Percentiles rank a stretch among this genome's conserved stretches.
Evolutionary conservation across 1,284 basidiomycete species (phyloP).

Genomic region (Anthracocystis panici-leucophaei): DNA sequence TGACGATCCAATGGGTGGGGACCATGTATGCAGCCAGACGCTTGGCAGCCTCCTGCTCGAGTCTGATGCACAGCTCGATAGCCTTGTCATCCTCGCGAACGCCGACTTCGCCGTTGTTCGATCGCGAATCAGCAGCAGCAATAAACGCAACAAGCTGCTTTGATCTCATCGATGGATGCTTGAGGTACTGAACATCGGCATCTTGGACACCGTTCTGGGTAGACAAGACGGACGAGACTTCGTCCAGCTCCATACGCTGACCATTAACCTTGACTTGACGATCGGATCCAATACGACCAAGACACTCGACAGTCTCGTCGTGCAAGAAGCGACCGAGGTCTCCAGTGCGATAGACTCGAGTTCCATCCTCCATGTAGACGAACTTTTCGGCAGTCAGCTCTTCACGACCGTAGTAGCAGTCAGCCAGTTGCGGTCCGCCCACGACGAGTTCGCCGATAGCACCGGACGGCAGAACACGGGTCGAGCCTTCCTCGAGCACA

Average conservation of each 20-base stretch:
- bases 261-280: conserved; percentile 68
- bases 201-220: conserved; percentile 44
- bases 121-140: conserved; percentile 11
- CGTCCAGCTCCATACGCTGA: conserved; percentile 68
- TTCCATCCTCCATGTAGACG: conserved; percentile 52
- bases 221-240: conserved; percentile 59
- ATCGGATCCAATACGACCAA: conserved; percentile 61
- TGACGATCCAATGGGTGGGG: conserved; percentile 58
- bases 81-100: conserved; percentile 40
- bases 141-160: conserved; percentile 66
- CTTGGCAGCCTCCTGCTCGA: conserved; percentile 48
- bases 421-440: conserved; percentile 66
- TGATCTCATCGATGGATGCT: conserved; percentile 56
- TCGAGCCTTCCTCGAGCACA: conserved; percentile 46
- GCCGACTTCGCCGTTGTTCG: conserved; percentile 6
- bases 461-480: conserved; percentile 43
- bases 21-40: conserved; percentile 64
- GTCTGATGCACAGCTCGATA: conserved; percentile 33
- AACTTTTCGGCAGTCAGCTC: conserved; percentile 63
- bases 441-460: conserved; percentile 65
- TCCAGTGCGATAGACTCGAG: conserved; percentile 65
- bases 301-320: conserved; percentile 62
- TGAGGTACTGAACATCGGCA: conserved; percentile 60
- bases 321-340: conserved; percentile 65
- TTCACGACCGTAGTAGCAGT: conserved; percentile 62